Base-by-base conservation (phyloP, 345 rosid genomes). In the Balakata baccata region DNA sequence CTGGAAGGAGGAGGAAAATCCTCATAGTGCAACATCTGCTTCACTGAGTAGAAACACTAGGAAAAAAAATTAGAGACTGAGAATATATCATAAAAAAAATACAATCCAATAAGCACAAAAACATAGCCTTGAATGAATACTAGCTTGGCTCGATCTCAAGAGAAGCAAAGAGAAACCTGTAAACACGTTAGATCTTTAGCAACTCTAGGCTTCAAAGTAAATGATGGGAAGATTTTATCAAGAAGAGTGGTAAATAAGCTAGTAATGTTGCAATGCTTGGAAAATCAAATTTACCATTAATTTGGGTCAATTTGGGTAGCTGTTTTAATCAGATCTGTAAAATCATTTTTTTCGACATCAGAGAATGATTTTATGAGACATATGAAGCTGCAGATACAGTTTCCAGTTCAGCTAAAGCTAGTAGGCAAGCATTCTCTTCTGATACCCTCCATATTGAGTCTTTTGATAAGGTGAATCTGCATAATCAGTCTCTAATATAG, bases 401-500 rank as follows among this genome's bases (percentile, higher is more conserved):
- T 54, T 74, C 67, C 62, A 64, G 57, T 81, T 72, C 82, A 51
- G 72, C 56, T 60, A 81, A 80, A 80, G 75, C 71, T 46, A 78
- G 81, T 65, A 66, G 45, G 46, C 69, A 58, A 70, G 78, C 72
- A 52, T 68, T 63, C 60, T 43, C 80, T 76, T 72, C 83, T 34
- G 72, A 69, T 64, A 58, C 29, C 23, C 65, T 75, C 46, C 66
- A 10, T 49, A 72, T 79, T 58, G 73, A 65, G 53, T 64, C 60
- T 52, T 77, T 70, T 22, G 77, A 81, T 25, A 83, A 81, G 84
- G 87, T 81, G 62, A 75, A 69, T 54, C 52, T 58, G 20, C 50
- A 10, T 50, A 39, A 49, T 66, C n/a, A 29, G 3, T 78, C n/a
- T 22, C 41, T 54, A 50, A 49, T 53, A 46, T 17, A 25, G 5